Conservation (phyloP, 352 stramenopile genomes). For the Phytophthora agathidicida region DNA sequence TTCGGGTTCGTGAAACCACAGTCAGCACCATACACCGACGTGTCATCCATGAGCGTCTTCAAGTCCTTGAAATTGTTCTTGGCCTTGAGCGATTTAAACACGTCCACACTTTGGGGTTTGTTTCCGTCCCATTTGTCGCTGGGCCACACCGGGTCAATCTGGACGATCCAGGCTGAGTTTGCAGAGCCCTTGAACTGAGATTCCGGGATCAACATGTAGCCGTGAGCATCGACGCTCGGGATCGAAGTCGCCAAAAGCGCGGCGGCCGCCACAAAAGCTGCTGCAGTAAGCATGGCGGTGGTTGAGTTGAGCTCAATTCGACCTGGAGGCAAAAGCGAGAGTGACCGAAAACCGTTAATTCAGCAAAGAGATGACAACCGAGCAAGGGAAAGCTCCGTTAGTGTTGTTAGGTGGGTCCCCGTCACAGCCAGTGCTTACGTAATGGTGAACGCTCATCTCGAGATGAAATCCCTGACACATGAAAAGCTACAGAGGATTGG, state of each 20-base stretch:
- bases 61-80: constrained; percentile 42
- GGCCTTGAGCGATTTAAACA: constrained; percentile 29
- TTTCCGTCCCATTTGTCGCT: constrained; percentile 43
- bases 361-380: constrained; percentile 6
- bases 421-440: constrained; percentile 1
- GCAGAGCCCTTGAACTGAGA: constrained; percentile 39
- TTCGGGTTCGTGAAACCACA: constrained; percentile 44
- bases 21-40: constrained; percentile 38
- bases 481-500: no score
- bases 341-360: constrained; percentile 1
- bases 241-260: constrained; percentile 25
- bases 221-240: constrained; percentile 26
- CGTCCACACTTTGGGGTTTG: constrained; percentile 32
- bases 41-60: constrained; percentile 42
- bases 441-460: constrained; percentile 1
- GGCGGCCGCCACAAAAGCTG: constrained; percentile 26
- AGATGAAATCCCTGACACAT: constrained; percentile 6
- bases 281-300: constrained; percentile 22
- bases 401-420: not conserved
- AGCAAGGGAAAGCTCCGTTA: no score
- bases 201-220: constrained; percentile 42
- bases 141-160: constrained; percentile 36
- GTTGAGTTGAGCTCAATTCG: constrained; percentile 1
- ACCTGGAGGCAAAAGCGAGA: constrained; percentile 15
- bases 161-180: constrained; percentile 39